A percentile compares a stretch with the other conserved stretches of the same genome.
Evolutionary conservation across 345 rosid species (phyloP).

Genomic region (Syzygium grande): DNA sequence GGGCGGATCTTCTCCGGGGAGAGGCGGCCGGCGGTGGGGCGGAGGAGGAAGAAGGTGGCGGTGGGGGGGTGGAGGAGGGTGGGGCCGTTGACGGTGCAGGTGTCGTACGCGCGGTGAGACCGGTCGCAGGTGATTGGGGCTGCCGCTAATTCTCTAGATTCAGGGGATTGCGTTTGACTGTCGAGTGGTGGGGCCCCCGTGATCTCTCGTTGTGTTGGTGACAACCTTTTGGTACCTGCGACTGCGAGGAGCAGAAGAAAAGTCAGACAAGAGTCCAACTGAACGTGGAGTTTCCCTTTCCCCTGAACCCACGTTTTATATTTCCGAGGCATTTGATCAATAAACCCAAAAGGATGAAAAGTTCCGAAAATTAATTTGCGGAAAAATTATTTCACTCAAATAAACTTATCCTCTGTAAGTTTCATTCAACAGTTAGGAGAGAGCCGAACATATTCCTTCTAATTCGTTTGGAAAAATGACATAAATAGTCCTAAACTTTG

Average conservation of each 20-base stretch:
- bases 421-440: background rate
- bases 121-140: slow-evolving; percentile 24
- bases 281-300: background rate
- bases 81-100: slow-evolving; percentile 22
- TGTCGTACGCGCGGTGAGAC: slow-evolving; percentile 15
- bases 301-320: no score
- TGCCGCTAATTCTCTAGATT: background rate
- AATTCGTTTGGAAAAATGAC: no score
- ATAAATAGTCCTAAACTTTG: no score
- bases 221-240: background rate
- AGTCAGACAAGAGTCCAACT: background rate
- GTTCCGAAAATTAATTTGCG: background rate
- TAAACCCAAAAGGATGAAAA: background rate
- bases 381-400: background rate
- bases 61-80: slow-evolving; percentile 21
- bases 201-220: background rate
- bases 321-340: no score
- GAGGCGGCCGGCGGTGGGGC: background rate
- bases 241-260: background rate
- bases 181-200: background rate
- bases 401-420: background rate
- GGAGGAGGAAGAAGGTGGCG: slow-evolving; percentile 11
- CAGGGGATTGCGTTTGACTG: background rate
- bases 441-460: background rate
- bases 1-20: slow-evolving; percentile 20